Conservation (phyloP, 176 grass and related monocot genomes). For the Alloteropsis semialata region DNA sequence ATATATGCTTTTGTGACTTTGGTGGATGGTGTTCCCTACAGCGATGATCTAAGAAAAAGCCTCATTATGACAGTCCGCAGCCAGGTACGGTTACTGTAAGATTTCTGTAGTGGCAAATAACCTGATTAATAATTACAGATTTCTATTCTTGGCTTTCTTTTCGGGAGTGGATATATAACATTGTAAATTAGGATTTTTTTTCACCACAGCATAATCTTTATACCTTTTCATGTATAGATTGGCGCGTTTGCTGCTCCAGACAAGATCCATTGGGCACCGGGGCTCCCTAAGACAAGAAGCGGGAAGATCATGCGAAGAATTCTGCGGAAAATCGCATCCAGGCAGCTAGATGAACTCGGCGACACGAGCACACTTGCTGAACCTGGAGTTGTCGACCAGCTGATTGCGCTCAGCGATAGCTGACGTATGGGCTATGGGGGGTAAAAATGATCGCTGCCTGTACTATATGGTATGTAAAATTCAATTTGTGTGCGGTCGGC, state of each 20-base stretch:
- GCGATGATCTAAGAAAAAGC: conserved; percentile 86
- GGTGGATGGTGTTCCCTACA: conserved; percentile 83
- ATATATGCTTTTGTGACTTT: conserved; percentile 97
- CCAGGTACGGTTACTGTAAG: conserved; percentile 51
- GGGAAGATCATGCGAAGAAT: conserved; percentile 99
- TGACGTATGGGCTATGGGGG: conserved; percentile 2
- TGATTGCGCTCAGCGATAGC: conserved; percentile 67
- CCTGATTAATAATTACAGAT: neutral
- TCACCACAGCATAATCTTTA: neutral
- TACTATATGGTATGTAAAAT: neutral
- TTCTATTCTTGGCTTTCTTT: neutral
- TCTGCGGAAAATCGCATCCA: conserved; percentile 85
- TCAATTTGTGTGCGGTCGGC: neutral
- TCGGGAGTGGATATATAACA: neutral
- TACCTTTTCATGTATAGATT: conserved; percentile 52
- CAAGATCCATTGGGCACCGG: conserved; percentile 98
- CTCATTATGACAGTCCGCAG: conserved; percentile 71
- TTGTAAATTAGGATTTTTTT: neutral
- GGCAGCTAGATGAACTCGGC: conserved; percentile 86
- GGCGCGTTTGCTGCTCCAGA: conserved; percentile 97
- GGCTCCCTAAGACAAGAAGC: conserved; percentile 94
- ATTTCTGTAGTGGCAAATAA: neutral
- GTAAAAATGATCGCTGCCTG: neutral
- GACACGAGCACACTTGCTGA: conserved; percentile 99
- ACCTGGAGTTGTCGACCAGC: conserved; percentile 76